Base-by-base conservation (phyloP, 768 basidiomycete species). In the Daedalea quercina region DNA sequence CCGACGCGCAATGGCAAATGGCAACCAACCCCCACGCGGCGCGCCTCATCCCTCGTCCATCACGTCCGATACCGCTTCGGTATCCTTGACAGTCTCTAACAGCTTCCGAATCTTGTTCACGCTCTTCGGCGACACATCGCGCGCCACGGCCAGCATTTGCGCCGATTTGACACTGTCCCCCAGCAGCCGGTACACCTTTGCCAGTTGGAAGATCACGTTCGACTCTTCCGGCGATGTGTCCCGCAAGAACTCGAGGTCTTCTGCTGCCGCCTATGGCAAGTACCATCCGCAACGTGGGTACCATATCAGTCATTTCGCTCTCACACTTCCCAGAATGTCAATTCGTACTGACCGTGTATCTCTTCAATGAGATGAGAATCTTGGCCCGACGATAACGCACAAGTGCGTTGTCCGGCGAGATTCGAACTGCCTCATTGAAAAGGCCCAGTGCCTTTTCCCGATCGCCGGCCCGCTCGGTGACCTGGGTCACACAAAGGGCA, bases 201-300 rank as follows among this genome's bases (percentile, higher is more conserved):
- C 96, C 17, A 99, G 81, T 69, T 97, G 86, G 80, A 96, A 96
- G 54, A 94, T 82, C 52, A 98, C 90, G 71, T 97, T 97, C 50
- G 94, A 87, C 74, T 99, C 96, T 64, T 94, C 91, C 7, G 95
- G 95, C 33, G 94, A 90, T 57, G 82, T 74, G 66, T 82, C 83
- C 59, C 85, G 79, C 49, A 99, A 79, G 55, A 76, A 73, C 70
- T 92, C 84, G 65, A 98, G 77, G 67, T 94, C 90, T 55, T 77
- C 67, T 42, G 92, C 78, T 19, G 95, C 94, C 41, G 75, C 74
- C 94, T 96, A 72, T 57, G 23, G 47, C 37, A 46, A 22, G 45
- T 42, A 25, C 33, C 34, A 24, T 28, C 50, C 23, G 51, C 54
- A 47, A 52, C 52, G 51, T 54, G 53, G 49, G 15, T 47, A 50